Base-by-base conservation (phyloP, 169 alveolate genomes). In the Babesia caballi region DNA sequence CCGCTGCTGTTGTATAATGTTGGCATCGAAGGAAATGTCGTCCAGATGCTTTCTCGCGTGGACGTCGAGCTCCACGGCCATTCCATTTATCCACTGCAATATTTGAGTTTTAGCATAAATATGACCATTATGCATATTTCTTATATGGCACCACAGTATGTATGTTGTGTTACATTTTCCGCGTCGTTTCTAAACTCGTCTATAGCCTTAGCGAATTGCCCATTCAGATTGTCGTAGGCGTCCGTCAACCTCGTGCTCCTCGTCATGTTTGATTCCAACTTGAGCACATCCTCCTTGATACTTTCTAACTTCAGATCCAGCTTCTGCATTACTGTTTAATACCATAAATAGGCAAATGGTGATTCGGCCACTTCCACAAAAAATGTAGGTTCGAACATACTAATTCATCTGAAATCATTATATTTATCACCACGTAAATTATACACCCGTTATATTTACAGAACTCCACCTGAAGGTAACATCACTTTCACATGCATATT, bases 1-100 rank as follows among this genome's bases (percentile, higher is more conserved):
- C 47, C 73, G 44, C 36, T 63, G 60, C 25, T 63, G 61, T 46
- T 63, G 73, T 28, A 46, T 46, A 5, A 63, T 27, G 61, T 28
- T 28, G 25, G 58, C 58, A 36, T 63, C 73, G 32, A 63, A 63
- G 9, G 73, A 44, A 28, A 63, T 63, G 23, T 47, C n/a, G 21
- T 63, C 73, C 30, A 63, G 40, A 19, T 49, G 44, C 28, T 63
- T 44, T 28, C 73, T 46, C 4, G 73, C 73, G 19, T 47, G 61
- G 30, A 49, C 33, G 15, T 63, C 73, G 19, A 63, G 60, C 21
- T 60, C 21, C 40, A 23, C 25, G 0, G 17, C 21, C 73, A 63
- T 32, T 7, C 60, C 60, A 4, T 41, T 47, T 47, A 63, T 0
- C 73, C 73, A 63, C 73, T 63, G 73, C 28, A 25, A 38, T 4